Evolutionary conservation across 345 rosid genomes (phyloP), one percentile per base, ranked within the genome.

Genomic region (Syzygium aromaticum): DNA sequence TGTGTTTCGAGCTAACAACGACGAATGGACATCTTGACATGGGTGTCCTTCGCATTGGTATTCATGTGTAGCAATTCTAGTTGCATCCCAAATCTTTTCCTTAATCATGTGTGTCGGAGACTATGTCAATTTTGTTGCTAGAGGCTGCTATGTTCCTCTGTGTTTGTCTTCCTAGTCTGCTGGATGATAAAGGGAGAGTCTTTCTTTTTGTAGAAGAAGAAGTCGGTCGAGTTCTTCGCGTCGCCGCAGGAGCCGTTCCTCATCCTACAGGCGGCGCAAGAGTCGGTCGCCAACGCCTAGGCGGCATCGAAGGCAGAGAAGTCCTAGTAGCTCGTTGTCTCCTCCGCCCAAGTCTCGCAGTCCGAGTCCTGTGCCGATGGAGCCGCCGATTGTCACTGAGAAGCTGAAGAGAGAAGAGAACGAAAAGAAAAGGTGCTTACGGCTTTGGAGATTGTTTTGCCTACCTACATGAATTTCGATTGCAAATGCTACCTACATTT

Each of bases 251-350:
- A 94, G 93, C 83, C 91, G 90, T 9, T 94, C 90, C 7, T 88
- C 93, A 3, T 92, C 94, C 86, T 86, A 90, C 33, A 91, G 96
- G 89, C 93, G 93, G 87, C 96, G 94, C 59, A 94, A 92, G 87
- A 95, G 92, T 43, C 94, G 89, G 27, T 96, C 98, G 87, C 96
- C 96, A 11, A 83, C 91, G 28, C 94, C 93, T 2, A 91, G 94
- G 90, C 92, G 90, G 84, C 95, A 86, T 85, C 89, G 91, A 67
- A 90, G 92, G 19, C 94, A 86, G 51, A 80, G 87, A 52, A 92
- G 93, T 87, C 89, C 87, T 77, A 91, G 90, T 53, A 91, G 86
- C 46, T 93, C 96, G 6, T 52, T 89, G 61, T 95, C 97, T 90
- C 94, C 94, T 28, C 83, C 91, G 4, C 87, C 94, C 85, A 88